Evolutionary conservation across 805 yeast species (phyloP).

Genomic region (Barnettozyma wickerhamii): DNA sequence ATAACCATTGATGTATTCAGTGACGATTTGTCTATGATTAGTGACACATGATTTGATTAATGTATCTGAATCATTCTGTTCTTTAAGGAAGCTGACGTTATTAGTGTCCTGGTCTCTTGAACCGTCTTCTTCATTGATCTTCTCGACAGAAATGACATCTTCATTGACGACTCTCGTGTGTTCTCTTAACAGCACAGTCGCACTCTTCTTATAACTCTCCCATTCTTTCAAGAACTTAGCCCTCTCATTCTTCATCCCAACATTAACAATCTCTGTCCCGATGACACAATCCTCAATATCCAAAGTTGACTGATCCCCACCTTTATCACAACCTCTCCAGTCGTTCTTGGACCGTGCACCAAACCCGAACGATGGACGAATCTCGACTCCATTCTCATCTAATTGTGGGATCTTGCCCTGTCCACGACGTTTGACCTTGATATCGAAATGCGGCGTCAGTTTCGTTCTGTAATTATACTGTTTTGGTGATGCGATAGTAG

Average conservation of each 20-base stretch:
- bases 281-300: constrained; percentile 94
- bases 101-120: constrained; percentile 35
- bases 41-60: constrained; percentile 72
- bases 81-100: constrained; percentile 35
- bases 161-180: constrained; percentile 41
- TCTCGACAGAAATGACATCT: constrained; percentile 24
- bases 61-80: constrained; percentile 24
- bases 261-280: constrained; percentile 76
- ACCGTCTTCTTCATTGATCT: constrained; percentile 36
- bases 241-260: constrained; percentile 71
- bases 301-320: constrained; percentile 61
- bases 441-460: constrained; percentile 90
- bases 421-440: constrained; percentile 51
- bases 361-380: constrained; percentile 78
- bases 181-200: constrained; percentile 82
- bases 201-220: constrained; percentile 63
- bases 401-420: constrained; percentile 55
- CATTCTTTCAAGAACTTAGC: constrained; percentile 42
- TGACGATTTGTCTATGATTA: constrained; percentile 70
- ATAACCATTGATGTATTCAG: constrained; percentile 69
- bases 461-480: constrained; percentile 82
- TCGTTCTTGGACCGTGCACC: constrained; percentile 77
- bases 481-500: constrained; percentile 73
- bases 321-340: constrained; percentile 64
- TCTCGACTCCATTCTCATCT: constrained; percentile 52